Evolutionary conservation across 371 early-diverging fungal species (phyloP), one percentile per base, ranked within the genome.

Genomic region (Conidiobolus incongruus): DNA sequence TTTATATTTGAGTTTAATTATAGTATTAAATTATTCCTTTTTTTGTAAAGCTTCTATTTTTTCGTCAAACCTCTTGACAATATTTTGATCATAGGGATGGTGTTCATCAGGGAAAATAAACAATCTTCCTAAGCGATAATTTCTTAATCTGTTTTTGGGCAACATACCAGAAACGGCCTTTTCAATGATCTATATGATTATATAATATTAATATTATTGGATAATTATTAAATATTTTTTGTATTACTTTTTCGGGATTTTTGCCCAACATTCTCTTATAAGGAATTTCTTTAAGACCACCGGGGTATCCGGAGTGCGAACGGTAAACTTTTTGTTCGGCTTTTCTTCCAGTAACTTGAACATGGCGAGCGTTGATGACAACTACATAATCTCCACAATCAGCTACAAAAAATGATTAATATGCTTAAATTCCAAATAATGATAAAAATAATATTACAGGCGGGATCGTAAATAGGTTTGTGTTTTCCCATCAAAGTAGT

Each of bases 341-440:
- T 57, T 93, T 91, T 44, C 81, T 78, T 38, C 92, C 95, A 24
- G 89, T 72, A 15, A 90, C 73, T 22, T 60, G 59, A 13, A 91
- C 62, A 46, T 83, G 75, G 48, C 74, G 68, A 17, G 94, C 91
- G 51, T 94, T 94, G 46, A 89, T 77, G 19, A 97, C 92, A 10
- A 97, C 94, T 0, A 95, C 94, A 53, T 91, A 90, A 58, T 96
- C 97, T 29, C 97, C 97, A 59, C 81, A 81, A 63, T 96, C 94
- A 21, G 80, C 87, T 82, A 63, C 32, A 21, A 38, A 20, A 15
- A 19, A 19, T 42, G 36, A n/a, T 31, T 22, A 36, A 1, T 8
- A 33, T 33, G 23, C 12, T 34, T 38, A 22, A 17, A 34, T 48
- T 46, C 15, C 38, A 8, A 36, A 35, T 13, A 36, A 35, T 13